Base-by-base conservation (phyloP, 805 yeast genomes). In the Ogataea nonfermentans region DNA sequence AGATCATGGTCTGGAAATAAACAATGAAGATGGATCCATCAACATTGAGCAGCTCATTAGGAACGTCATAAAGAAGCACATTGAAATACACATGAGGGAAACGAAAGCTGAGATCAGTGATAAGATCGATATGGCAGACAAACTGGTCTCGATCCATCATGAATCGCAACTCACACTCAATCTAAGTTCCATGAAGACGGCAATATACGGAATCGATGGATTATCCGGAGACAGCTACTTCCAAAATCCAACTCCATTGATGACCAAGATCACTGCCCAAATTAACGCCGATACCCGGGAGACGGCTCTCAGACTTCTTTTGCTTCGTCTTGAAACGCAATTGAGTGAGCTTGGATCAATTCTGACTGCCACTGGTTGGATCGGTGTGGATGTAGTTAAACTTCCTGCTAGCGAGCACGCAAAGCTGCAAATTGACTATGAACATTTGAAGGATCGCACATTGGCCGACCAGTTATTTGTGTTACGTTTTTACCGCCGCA, bases 311-410 rank as follows among this genome's bases (percentile, higher is more conserved):
- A 58, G 63, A 24, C 46, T 82, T 26, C 57, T 74, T 22, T 70
- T 65, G 26, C 61, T 82, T 33, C 66, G 79, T 32, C 57, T 77
- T 22, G 72, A 75, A 24, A 68, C 73, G 3, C 68, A 71, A 38
- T 66, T 67, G 40, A 64, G 68, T 30, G 83, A 80, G 41, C 64
- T 81, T 20, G 62, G 74, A 9, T 71, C 76, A 7, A 69, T 80
- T 44, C 71, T 86, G 39, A 66, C 69, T 25, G 81, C 86, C 0
- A 74, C 81, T 0, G 85, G 81, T 20, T 85, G 93, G 93, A 70
- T 76, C 5, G 65, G 68, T n/a, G 76, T 76, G 47, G 76, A 74
- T 28, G 70, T 76, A 28, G 68, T 84, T 32, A 67, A 62, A 23
- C 52, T 84, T 20, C 63, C 69, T 2, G 67, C 69, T 3, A 67